Percentiles rank a stretch among this genome's conserved stretches.
Conservation (phyloP, 2,329 filamentous ascomycete genomes). For the Clarireedia paspali region DNA sequence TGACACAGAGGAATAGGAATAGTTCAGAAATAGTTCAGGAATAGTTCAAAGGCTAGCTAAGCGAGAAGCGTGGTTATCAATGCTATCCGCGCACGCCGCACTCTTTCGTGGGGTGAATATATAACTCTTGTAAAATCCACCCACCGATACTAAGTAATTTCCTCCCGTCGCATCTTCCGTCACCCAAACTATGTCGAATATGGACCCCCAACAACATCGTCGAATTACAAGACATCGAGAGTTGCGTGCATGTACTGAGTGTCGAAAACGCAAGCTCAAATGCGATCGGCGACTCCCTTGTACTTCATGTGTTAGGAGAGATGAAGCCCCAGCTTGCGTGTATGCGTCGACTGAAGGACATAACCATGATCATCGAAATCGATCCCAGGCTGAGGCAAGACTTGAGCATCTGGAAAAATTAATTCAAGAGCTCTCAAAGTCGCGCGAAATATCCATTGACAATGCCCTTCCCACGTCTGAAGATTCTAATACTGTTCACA, state of each 20-base stretch:
- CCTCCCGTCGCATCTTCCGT: too few species aligned
- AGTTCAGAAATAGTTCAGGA: too few species aligned
- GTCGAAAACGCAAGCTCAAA: conserved; percentile 15
- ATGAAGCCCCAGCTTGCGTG: conserved; percentile 12
- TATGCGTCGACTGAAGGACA: conserved; percentile 1
- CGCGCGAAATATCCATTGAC: background rate
- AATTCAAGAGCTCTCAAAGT: conserved; percentile 6
- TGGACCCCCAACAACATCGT: background rate
- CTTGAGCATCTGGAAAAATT: conserved; percentile 15
- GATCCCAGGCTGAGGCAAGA: conserved; percentile 10
- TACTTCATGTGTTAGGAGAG: conserved; percentile 13
- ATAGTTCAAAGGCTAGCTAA: too few species aligned
- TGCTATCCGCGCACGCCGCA: too few species aligned
- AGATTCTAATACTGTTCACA: background rate
- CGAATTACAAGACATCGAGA: background rate
- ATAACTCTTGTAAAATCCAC: too few species aligned
- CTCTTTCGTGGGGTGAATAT: too few species aligned
- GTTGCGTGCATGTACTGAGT: conserved; percentile 12
- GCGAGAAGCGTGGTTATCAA: too few species aligned
- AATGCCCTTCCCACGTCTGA: background rate
- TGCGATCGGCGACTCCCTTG: conserved; percentile 18
- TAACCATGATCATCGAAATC: background rate
- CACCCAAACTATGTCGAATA: too few species aligned
- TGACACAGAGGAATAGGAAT: too few species aligned
- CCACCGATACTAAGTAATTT: too few species aligned